Percentiles rank a stretch among this genome's conserved stretches.
phyloP scores from a whole-genome alignment of 352 stramenopile species.

The Globisporangium carolinianum region DNA sequence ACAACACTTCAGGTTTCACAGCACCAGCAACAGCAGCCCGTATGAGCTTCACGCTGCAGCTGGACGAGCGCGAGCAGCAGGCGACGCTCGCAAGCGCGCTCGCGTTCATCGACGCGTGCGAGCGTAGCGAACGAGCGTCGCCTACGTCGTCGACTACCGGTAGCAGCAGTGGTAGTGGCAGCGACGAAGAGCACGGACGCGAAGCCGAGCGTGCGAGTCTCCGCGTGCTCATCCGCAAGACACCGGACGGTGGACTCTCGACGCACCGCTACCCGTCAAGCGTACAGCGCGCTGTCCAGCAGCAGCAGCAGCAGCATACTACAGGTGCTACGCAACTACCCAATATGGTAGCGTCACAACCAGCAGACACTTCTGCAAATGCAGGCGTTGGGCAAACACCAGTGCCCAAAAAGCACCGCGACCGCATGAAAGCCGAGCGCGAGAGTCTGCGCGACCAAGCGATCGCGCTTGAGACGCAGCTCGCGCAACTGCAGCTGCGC shows the following conservation, averaged over 20 bases:
- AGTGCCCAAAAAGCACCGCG: conserved; percentile 1
- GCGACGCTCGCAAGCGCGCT: conserved; percentile 13
- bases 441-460: conserved; percentile 1
- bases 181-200: background rate
- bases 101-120: conserved; percentile 18
- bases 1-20: too few relatives aligned
- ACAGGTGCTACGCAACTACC: too few relatives aligned
- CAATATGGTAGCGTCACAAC: background rate
- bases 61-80: background rate
- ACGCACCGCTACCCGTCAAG: background rate
- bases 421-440: conserved; percentile 4
- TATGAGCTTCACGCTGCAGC: too few relatives aligned
- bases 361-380: background rate
- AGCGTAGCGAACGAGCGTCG: background rate
- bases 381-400: background rate
- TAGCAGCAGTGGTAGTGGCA: conserved; percentile 1
- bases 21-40: too few relatives aligned
- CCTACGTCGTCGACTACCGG: background rate
- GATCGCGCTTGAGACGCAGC: conserved; percentile 1
- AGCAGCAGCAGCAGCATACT: background rate
- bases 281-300: background rate
- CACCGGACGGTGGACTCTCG: background rate
- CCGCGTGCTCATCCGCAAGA: conserved; percentile 4
- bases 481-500: background rate
- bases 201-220: background rate